Evolutionary conservation across 2,329 filamentous ascomycete genomes (phyloP), one percentile per base, ranked within the genome.

Genomic region (Clarireedia monteithiana): DNA sequence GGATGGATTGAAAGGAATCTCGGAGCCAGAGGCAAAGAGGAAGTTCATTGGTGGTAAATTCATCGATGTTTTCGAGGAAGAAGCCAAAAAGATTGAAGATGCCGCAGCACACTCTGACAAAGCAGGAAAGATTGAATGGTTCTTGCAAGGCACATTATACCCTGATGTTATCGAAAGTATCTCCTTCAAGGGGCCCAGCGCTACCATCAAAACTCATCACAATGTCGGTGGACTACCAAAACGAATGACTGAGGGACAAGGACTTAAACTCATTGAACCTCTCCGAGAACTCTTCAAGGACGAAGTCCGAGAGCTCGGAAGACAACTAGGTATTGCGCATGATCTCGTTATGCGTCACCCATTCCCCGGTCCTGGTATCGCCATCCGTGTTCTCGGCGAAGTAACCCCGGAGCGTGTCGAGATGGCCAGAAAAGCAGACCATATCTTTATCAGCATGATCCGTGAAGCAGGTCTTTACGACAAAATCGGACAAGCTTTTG

Each of bases 31-130:
- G 73, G 81, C 81, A 68, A 96, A 96, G 79, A 80, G 91, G 55
- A 96, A 95, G 74, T 85, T 96, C 65, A 96, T 96, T 59, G 91
- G 91, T 55, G 81, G 78, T 60, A 79, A 77, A 23, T 88, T 91
- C 70, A 90, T 91, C 62, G 86, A 91, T 64, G 74, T 95, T 27
- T 96, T 96, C 72, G 86, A 96, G 71, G 77, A 84, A 58, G 85
- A 91, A 69, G 91, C 88, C 26, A 80, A 80, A 65, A 77, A 82
- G 63, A 91, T 95, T 48, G 88, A 90, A 60, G 81, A 81, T 55
- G 83, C 78, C 27, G 88, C 88, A 0, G 81, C 83, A 60, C 77
- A 85, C 67, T 85, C 85, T 0, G 71, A 77, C 1, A 77, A 79
- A 53, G 84, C 83, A n/a, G 89, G 88, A 36, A 84, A 86, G 65